Conservation (phyloP, 1,139 yeast species). For the Casaregolazyma suthepensis region DNA sequence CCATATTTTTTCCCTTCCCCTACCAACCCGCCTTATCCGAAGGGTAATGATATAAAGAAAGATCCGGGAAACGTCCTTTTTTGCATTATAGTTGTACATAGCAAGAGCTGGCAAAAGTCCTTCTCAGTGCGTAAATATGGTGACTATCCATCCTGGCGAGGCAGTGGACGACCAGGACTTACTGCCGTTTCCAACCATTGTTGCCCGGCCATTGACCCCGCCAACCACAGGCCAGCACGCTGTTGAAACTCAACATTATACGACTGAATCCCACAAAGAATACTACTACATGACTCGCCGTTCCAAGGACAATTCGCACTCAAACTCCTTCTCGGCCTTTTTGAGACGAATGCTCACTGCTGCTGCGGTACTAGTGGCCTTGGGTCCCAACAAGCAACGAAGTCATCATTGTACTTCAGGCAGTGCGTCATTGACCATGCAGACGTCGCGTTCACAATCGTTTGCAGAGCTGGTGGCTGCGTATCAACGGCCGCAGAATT, state of each 20-base stretch:
- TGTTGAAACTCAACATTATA: background rate
- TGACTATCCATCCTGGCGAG: constrained; percentile 5
- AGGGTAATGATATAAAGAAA: background rate
- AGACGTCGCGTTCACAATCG: constrained; percentile 19
- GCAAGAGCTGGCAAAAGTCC: background rate
- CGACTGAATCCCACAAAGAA: constrained; percentile 1
- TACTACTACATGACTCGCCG: constrained; percentile 1
- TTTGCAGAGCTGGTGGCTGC: constrained; percentile 24
- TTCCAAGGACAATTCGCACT: background rate
- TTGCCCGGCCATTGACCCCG: constrained; percentile 14
- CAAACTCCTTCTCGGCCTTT: background rate
- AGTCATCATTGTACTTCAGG: background rate
- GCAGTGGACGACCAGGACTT: constrained; percentile 6
- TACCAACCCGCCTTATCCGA: background rate
- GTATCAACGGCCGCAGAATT: constrained; percentile 25
- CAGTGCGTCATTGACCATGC: constrained; percentile 4
- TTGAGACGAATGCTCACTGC: background rate
- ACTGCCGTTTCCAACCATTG: constrained; percentile 10
- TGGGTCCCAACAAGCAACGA: background rate
- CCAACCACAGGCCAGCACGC: constrained; percentile 1
- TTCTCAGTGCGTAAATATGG: background rate
- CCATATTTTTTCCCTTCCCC: background rate
- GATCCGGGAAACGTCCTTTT: background rate
- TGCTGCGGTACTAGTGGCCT: background rate
- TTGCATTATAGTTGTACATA: background rate